Conservation (phyloP, 805 yeast species). For the Hermanozyma aechmeae region DNA sequence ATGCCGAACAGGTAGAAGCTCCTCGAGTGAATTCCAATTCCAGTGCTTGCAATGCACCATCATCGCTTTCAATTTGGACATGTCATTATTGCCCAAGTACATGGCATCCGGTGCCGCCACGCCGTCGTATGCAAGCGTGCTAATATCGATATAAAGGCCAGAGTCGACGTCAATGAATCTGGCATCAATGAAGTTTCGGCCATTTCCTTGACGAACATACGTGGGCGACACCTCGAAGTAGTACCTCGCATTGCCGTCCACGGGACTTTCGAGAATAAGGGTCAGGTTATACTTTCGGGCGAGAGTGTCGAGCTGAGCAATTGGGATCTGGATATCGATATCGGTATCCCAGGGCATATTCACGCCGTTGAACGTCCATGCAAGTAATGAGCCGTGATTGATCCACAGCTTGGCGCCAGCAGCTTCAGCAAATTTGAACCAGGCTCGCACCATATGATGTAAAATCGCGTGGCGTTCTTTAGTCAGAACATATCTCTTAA, state of each 20-base stretch:
- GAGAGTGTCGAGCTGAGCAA: conserved; percentile 8
- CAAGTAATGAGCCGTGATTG: conserved; percentile 17
- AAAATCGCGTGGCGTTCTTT: conserved; percentile 28
- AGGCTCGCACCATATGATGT: conserved; percentile 26
- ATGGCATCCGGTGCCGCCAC: too few relatives aligned
- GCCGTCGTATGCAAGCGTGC: too few relatives aligned
- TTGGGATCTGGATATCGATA: conserved; percentile 11
- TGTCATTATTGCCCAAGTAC: conserved; percentile 1
- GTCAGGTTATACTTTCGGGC: conserved; percentile 7
- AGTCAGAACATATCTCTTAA: conserved; percentile 23
- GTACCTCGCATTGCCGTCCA: conserved; percentile 11
- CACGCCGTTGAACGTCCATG: conserved; percentile 12
- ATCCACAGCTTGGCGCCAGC: conserved; percentile 20
- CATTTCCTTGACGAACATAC: conserved; percentile 11
- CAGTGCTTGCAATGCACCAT: conserved; percentile 29
- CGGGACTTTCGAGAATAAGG: conserved; percentile 9
- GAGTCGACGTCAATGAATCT: conserved; percentile 23
- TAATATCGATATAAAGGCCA: conserved; percentile 19
- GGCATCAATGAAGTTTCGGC: conserved; percentile 12
- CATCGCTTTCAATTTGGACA: conserved; percentile 5
- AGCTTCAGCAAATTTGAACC: conserved; percentile 28
- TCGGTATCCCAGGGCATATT: conserved; percentile 14
- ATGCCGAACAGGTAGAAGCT: conserved; percentile 25
- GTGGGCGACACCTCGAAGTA: conserved; percentile 13
- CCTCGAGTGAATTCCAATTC: conserved; percentile 30